Evolutionary conservation across 306 rosid genomes (phyloP).

Genomic region (Leucaena leucocephala): DNA sequence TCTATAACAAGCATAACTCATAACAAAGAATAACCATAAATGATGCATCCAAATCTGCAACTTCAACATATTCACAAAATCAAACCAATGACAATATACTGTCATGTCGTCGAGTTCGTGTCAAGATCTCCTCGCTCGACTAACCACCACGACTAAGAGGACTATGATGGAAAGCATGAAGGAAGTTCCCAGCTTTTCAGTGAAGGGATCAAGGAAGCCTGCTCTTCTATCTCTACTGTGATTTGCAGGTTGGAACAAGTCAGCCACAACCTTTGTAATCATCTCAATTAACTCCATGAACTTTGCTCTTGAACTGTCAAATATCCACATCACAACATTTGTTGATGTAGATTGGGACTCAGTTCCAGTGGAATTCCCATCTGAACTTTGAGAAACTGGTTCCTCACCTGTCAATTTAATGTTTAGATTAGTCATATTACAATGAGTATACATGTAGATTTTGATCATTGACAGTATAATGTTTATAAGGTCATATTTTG

Average conservation of each 20-base stretch:
- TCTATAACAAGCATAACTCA: slow-evolving; percentile 4
- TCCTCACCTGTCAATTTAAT: slow-evolving; percentile 43
- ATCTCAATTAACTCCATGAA: slow-evolving; percentile 31
- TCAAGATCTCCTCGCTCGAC: slow-evolving; percentile 48
- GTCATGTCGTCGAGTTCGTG: slow-evolving; percentile 52
- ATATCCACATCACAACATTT: slow-evolving; percentile 46
- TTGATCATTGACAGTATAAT: background rate
- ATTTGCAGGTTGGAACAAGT: slow-evolving; percentile 40
- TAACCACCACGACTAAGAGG: slow-evolving; percentile 66
- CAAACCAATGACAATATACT: slow-evolving; percentile 8
- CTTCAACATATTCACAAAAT: background rate
- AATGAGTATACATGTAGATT: background rate
- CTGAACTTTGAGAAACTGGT: slow-evolving; percentile 4
- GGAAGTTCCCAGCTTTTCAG: slow-evolving; percentile 59
- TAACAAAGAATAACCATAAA: background rate
- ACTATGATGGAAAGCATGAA: slow-evolving; percentile 77
- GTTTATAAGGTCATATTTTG: too few relatives aligned
- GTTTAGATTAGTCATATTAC: slow-evolving; percentile 3
- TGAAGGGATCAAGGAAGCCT: slow-evolving; percentile 38
- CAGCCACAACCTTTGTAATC: background rate
- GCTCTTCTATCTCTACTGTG: slow-evolving; percentile 14
- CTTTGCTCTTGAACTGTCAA: slow-evolving; percentile 44
- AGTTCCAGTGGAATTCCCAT: slow-evolving; percentile 29
- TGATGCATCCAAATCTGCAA: background rate
- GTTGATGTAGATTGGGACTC: slow-evolving; percentile 34